Conservation (phyloP, 2,329 filamentous ascomycete genomes). For the Fusarium tricinctum region DNA sequence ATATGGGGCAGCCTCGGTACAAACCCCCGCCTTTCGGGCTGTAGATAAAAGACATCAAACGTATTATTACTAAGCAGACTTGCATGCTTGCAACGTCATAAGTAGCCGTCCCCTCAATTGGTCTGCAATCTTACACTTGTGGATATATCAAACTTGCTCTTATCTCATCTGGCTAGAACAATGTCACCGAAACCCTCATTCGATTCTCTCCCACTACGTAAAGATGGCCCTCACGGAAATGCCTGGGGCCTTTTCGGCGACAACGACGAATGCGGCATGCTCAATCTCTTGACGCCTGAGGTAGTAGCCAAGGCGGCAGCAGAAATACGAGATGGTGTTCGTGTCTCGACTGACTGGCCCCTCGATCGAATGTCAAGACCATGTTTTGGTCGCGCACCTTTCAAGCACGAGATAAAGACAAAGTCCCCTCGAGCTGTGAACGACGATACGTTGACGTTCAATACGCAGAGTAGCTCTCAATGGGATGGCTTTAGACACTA, state of each 20-base stretch:
- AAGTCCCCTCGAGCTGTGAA: constrained; percentile 51
- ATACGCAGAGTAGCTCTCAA: constrained; percentile 57
- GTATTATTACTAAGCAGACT: no score
- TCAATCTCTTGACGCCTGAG: constrained; percentile 65
- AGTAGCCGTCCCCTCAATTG: no score
- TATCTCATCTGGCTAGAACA: background rate
- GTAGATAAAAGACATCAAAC: no score
- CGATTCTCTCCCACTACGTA: constrained; percentile 63
- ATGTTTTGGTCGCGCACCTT: constrained; percentile 52
- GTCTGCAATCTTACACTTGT: no score
- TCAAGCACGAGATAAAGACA: constrained; percentile 49
- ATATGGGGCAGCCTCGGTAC: no score
- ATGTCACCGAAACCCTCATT: constrained; percentile 53
- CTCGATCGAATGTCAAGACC: constrained; percentile 52
- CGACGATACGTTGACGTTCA: constrained; percentile 54
- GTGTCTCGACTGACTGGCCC: constrained; percentile 55
- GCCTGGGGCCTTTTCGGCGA: constrained; percentile 69
- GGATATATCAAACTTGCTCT: no score
- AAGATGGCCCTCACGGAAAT: constrained; percentile 64
- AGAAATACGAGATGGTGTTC: constrained; percentile 51
- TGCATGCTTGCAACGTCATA: no score
- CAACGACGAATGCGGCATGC: constrained; percentile 65
- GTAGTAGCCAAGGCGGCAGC: constrained; percentile 43
- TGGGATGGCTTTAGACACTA: constrained; percentile 59
- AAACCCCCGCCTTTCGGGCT: no score